Evolutionary conservation across 2,329 filamentous ascomycete species (phyloP).

Genomic region (Apiospora pterosperma): DNA sequence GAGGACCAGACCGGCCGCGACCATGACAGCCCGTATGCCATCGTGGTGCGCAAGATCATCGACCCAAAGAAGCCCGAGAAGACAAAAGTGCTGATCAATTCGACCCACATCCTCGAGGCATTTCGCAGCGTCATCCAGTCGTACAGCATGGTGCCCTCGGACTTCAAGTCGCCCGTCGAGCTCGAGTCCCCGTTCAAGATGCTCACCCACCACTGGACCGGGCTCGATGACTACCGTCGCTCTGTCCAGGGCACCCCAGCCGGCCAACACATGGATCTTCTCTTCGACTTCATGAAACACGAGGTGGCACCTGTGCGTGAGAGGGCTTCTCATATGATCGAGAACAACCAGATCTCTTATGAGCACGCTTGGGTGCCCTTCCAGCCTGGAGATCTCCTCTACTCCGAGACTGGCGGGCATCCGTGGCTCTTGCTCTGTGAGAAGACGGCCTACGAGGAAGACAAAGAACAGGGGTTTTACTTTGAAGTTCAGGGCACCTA

Average conservation of each 20-base stretch:
- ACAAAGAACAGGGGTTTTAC: slow-evolving; percentile 14
- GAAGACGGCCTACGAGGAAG: slow-evolving; percentile 22
- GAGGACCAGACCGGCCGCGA: slow-evolving; percentile 10
- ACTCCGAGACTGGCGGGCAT: slow-evolving; percentile 12
- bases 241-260: slow-evolving; percentile 5
- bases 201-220: slow-evolving; percentile 25
- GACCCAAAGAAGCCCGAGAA: slow-evolving; percentile 10
- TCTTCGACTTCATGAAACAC: slow-evolving; percentile 26
- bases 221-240: slow-evolving; percentile 20
- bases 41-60: slow-evolving; percentile 20
- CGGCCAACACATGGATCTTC: slow-evolving; percentile 19
- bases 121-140: slow-evolving; percentile 21
- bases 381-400: slow-evolving; percentile 23
- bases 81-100: slow-evolving; percentile 22
- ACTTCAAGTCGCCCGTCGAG: slow-evolving; percentile 21
- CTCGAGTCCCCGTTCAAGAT: slow-evolving; percentile 22
- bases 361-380: slow-evolving; percentile 24
- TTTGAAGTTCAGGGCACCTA: slow-evolving; percentile 23
- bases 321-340: slow-evolving; percentile 14
- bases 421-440: slow-evolving; percentile 24
- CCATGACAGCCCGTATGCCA: slow-evolving; percentile 20
- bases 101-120: slow-evolving; percentile 21
- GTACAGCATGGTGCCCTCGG: slow-evolving; percentile 20
- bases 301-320: slow-evolving; percentile 12
- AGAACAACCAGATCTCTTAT: slow-evolving; percentile 21